phyloP scores from a whole-genome alignment of 805 yeast species.

The Jamesozyma piceae region DNA sequence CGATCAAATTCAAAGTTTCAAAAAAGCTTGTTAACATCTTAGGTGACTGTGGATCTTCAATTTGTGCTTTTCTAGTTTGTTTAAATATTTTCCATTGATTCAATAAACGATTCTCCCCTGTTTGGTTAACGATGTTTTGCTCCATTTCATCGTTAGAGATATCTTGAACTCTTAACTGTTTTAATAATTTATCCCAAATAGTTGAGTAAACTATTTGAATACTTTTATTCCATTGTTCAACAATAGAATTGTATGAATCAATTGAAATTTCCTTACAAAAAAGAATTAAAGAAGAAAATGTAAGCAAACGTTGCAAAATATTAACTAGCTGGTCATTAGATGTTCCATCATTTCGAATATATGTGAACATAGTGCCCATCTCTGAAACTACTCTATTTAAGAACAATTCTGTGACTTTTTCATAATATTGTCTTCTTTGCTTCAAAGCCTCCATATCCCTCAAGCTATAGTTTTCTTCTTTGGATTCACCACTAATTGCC shows the following conservation, averaged over 20 bases:
- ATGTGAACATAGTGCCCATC: slow-evolving; percentile 36
- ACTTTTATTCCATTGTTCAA: slow-evolving; percentile 34
- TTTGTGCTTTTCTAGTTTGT: slow-evolving; percentile 8
- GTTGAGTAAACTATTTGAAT: slow-evolving; percentile 31
- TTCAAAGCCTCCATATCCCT: slow-evolving; percentile 63
- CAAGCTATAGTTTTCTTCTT: slow-evolving; percentile 37
- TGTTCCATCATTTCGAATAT: slow-evolving; percentile 26
- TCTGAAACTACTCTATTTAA: slow-evolving; percentile 37
- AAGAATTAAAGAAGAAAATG: slow-evolving; percentile 41
- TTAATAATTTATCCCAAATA: slow-evolving; percentile 11
- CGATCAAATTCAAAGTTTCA: slow-evolving; percentile 13
- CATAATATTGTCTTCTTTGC: slow-evolving; percentile 56
- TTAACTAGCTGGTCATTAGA: slow-evolving; percentile 25
- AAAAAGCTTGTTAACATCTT: slow-evolving; percentile 7
- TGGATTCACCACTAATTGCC: slow-evolving; percentile 46
- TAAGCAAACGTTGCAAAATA: slow-evolving; percentile 34
- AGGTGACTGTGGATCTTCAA: slow-evolving; percentile 6
- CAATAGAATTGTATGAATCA: slow-evolving; percentile 36
- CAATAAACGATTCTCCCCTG: slow-evolving; percentile 7
- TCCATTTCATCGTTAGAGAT: slow-evolving; percentile 1
- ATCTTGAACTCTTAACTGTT: slow-evolving; percentile 4
- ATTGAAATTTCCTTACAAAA: slow-evolving; percentile 52
- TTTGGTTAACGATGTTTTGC: slow-evolving; percentile 6
- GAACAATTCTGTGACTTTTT: slow-evolving; percentile 44
- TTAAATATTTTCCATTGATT: slow-evolving; percentile 15